phyloP scores from a whole-genome alignment of 805 yeast genomes.

The Saccharomyces jurei region DNA sequence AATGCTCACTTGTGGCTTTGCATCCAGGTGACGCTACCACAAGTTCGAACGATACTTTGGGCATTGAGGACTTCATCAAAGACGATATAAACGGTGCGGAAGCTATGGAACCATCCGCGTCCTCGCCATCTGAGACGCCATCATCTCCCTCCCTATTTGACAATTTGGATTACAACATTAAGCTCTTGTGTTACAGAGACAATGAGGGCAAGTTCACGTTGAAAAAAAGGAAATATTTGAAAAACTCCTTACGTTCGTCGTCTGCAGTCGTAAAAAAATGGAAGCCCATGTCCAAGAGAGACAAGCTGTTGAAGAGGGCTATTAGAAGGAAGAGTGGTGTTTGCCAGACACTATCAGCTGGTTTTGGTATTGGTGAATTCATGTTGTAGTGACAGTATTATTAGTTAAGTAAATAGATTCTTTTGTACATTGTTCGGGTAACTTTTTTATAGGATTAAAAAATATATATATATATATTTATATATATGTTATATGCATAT shows the following conservation, averaged over 20 bases:
- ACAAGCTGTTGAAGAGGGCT: constrained; percentile 14
- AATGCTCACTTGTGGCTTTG: constrained; percentile 1
- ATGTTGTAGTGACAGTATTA: constrained; percentile 19
- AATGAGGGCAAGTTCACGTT: constrained; percentile 26
- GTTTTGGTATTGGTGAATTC: constrained; percentile 29
- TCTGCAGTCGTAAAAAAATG: neutral
- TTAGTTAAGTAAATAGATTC: neutral
- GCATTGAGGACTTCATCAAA: neutral
- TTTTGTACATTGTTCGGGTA: neutral
- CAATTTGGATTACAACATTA: constrained; percentile 18
- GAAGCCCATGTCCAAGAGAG: constrained; percentile 4
- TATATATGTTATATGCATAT: neutral
- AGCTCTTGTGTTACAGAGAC: constrained; percentile 25
- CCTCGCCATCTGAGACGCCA: constrained; percentile 6
- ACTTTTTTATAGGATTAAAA: neutral
- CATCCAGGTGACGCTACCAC: neutral
- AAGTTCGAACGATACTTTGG: neutral
- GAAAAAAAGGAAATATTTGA: constrained; percentile 10
- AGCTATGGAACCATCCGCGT: neutral
- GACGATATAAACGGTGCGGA: neutral
- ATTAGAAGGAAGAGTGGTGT: constrained; percentile 29
- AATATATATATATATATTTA: neutral
- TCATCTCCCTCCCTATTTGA: constrained; percentile 2
- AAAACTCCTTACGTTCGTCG: constrained; percentile 1
- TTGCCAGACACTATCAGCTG: constrained; percentile 29